Conservation (phyloP, 139 green algal species). For the Volvox africanus region DNA sequence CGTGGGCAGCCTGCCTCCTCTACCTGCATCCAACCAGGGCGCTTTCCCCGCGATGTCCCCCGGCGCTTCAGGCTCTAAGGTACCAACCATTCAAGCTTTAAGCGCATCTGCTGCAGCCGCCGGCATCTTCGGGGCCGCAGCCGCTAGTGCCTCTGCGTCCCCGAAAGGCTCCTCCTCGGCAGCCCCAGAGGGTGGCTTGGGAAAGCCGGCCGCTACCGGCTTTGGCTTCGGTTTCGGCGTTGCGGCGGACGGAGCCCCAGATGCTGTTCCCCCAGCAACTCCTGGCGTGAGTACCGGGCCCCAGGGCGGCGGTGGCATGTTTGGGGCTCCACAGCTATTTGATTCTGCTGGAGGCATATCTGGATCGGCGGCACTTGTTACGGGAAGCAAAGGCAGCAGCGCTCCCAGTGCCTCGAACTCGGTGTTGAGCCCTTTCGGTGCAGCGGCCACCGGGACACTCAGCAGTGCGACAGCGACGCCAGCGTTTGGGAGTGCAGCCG, state of each 20-base stretch:
- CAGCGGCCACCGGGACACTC: not conserved
- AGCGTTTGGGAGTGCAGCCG: not conserved
- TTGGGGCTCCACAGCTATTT: not conserved
- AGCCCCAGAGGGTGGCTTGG: not conserved
- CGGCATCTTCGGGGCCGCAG: not conserved
- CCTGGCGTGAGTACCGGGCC: not conserved
- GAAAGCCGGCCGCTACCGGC: not conserved
- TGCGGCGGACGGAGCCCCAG: not conserved
- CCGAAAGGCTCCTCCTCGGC: not conserved
- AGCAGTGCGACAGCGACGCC: not conserved
- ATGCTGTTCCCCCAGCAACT: not conserved
- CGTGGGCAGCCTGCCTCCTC: not conserved
- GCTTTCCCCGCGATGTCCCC: not conserved
- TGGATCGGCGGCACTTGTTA: not conserved
- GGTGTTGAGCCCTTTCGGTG: conserved; percentile 5
- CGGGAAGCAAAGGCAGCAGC: not conserved
- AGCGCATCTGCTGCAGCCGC: not conserved
- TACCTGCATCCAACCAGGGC: not conserved
- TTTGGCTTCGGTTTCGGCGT: conserved; percentile 28
- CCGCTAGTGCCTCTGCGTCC: not conserved
- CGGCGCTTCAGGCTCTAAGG: not conserved
- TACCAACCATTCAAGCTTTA: not conserved
- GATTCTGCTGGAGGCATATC: not conserved
- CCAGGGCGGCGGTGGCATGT: not conserved
- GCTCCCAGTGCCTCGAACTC: not conserved